Evolutionary conservation across 169 alveolate species (phyloP), one percentile per base, ranked within the genome.

Genomic region (Cystoisospora suis): DNA sequence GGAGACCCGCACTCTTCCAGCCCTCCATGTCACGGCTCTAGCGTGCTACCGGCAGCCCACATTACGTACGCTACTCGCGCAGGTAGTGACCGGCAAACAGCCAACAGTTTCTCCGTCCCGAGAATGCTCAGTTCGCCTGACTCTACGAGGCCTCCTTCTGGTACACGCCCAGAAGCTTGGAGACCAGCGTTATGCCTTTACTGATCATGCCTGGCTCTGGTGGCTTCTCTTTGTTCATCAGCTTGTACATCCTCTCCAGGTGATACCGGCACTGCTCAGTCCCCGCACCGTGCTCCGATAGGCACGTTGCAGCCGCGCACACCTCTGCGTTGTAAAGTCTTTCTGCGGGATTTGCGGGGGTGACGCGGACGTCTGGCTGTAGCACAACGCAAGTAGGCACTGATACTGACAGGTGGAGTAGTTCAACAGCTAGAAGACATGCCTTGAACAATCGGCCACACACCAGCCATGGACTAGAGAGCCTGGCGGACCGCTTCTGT

Each of bases 311-410:
- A 7, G 83, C 53, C 56, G 83, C 83, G 6, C 4, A 4, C 56
- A 53, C 83, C 27, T 72, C 83, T 34, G 36, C 53, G 38, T 40
- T 15, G 47, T 27, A 3, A 29, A 72, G 83, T 34, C 42, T 4
- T 38, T 72, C 83, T 27, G 83, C 83, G 17, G 83, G 83, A 36
- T 72, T 72, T 32, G 15, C 83, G 0, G 83, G 83, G 27, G 83
- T 72, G 36, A 40, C 53, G 1, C 83, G 83, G 38, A 53, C 53
- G 56, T 72, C 83, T 17, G 83, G 83, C 83, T 72, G 83, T 38
- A 61, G n/a, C 65, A 53, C 29, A 12, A 53, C 65, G 23, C 12
- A 12, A 53, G 65, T 15, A 53, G 65, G 23, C 65, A 53, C 12
- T 15, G 65, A 23, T 53, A 12, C 65, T 23, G 65, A 15, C 23